Evolutionary conservation across 495 filamentous ascomycete species (phyloP).

Genomic region (Oleoguttula mirabilis): DNA sequence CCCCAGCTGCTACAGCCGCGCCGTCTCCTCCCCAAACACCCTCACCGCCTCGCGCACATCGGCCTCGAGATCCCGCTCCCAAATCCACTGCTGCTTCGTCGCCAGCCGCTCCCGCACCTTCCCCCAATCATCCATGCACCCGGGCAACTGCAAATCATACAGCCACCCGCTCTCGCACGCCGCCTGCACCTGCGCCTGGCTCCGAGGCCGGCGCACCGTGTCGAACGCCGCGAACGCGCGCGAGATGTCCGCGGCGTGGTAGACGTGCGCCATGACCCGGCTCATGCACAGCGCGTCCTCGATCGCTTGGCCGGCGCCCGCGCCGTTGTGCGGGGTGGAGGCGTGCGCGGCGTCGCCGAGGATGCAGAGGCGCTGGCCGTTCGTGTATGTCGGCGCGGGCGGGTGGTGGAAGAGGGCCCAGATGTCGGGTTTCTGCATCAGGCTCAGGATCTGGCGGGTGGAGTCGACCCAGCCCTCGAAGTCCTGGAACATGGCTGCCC

Average conservation of each 20-base stretch:
- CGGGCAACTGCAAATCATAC: constrained; percentile 25
- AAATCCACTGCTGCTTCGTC: constrained; percentile 54
- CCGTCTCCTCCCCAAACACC: constrained; percentile 11
- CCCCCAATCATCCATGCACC: constrained; percentile 24
- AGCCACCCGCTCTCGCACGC: constrained; percentile 24
- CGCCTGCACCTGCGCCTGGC: constrained; percentile 22
- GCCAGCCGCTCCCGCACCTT: constrained; percentile 29
- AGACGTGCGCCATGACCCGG: constrained; percentile 40
- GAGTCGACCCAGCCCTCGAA: constrained; percentile 42
- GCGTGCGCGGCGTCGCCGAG: constrained; percentile 63
- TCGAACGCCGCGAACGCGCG: constrained; percentile 54
- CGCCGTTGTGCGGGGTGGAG: constrained; percentile 55
- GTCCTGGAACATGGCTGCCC: constrained; percentile 45
- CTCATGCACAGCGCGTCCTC: constrained; percentile 54
- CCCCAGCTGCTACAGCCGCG: too few species aligned
- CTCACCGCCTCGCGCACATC: constrained; percentile 22
- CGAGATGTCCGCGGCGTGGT: constrained; percentile 29
- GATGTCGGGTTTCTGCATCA: constrained; percentile 35
- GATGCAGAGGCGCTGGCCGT: constrained; percentile 40
- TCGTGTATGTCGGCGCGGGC: constrained; percentile 42
- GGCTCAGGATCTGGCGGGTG: constrained; percentile 36
- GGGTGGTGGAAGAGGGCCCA: constrained; percentile 57
- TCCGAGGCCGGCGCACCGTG: constrained; percentile 38
- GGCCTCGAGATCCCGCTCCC: constrained; percentile 31
- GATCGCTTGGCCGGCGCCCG: constrained; percentile 56